phyloP scores from a whole-genome alignment of 108 stramenopile genomes.

The Nitzschia inconspicua region DNA sequence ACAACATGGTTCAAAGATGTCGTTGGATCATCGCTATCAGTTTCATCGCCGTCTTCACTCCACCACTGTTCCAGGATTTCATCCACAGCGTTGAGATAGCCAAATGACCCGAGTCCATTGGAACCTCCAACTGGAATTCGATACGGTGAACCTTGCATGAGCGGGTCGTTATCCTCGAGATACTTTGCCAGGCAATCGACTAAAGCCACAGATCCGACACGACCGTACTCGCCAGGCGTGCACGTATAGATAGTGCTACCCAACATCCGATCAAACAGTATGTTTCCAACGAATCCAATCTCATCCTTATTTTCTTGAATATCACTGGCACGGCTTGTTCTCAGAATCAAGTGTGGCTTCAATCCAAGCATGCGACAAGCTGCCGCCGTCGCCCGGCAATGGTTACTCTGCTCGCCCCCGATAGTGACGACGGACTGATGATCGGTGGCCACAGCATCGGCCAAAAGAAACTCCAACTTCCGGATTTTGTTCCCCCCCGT shows the following conservation, averaged over 20 bases:
- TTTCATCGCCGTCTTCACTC: constrained; percentile 15
- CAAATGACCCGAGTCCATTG: constrained; percentile 84
- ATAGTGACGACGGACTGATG: constrained; percentile 77
- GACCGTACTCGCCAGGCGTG: constrained; percentile 85
- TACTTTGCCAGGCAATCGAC: constrained; percentile 48
- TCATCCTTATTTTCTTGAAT: constrained; percentile 26
- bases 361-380: constrained; percentile 78
- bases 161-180: constrained; percentile 11
- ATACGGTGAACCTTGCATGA: constrained; percentile 33
- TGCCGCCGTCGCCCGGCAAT: constrained; percentile 87
- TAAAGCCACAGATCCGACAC: constrained; percentile 60
- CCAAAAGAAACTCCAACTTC: constrained; percentile 87
- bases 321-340: constrained; percentile 54
- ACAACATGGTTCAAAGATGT: constrained; percentile 76
- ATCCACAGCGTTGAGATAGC: constrained; percentile 81
- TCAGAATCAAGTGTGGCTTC: constrained; percentile 75
- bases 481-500: constrained; percentile 89
- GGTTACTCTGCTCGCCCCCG: constrained; percentile 91
- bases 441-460: constrained; percentile 61
- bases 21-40: too few relatives aligned
- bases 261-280: constrained; percentile 82
- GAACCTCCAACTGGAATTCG: constrained; percentile 87
- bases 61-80: constrained; percentile 46
- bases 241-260: constrained; percentile 73
- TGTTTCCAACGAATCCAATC: constrained; percentile 68